Conservation (phyloP, 2,329 filamentous ascomycete species). For the Pseudocercospora vitis region DNA sequence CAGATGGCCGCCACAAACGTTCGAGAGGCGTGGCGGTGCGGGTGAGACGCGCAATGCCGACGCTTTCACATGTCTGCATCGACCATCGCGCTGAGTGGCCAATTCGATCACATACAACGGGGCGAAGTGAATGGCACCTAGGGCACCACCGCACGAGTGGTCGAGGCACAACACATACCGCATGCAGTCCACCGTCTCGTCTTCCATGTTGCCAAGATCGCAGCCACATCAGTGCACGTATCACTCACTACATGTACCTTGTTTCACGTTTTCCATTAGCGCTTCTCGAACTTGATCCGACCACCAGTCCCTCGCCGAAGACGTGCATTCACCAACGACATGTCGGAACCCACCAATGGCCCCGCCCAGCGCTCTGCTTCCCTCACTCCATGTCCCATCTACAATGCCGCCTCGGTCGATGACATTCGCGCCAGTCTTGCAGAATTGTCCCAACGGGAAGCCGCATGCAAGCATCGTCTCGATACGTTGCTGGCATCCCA, state of each 20-base stretch:
- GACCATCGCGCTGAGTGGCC: background rate
- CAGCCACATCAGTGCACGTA: background rate
- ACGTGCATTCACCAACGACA: conserved; percentile 1
- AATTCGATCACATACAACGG: too few species aligned
- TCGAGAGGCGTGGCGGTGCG: background rate
- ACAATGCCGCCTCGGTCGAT: conserved; percentile 70
- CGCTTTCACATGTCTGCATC: background rate
- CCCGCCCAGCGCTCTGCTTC: conserved; percentile 13
- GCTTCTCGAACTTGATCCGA: background rate
- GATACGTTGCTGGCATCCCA: conserved; percentile 78
- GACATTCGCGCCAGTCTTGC: conserved; percentile 78
- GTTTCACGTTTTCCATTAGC: background rate
- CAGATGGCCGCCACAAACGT: background rate
- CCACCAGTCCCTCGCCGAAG: background rate
- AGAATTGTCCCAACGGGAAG: conserved; percentile 73
- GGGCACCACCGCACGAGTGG: too few species aligned
- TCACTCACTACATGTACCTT: too few species aligned
- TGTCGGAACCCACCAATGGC: conserved; percentile 14
- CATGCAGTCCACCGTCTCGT: too few species aligned
- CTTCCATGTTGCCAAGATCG: background rate
- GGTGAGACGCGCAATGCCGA: background rate
- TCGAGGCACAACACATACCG: too few species aligned
- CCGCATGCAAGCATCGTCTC: conserved; percentile 69
- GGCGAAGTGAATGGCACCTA: too few species aligned
- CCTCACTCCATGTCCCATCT: conserved; percentile 53